These are phyloP conservation scores for Alternaria infectoria DNA, from an alignment of 2,329 filamentous ascomycete species.

Conservation along the genomic window DNA sequence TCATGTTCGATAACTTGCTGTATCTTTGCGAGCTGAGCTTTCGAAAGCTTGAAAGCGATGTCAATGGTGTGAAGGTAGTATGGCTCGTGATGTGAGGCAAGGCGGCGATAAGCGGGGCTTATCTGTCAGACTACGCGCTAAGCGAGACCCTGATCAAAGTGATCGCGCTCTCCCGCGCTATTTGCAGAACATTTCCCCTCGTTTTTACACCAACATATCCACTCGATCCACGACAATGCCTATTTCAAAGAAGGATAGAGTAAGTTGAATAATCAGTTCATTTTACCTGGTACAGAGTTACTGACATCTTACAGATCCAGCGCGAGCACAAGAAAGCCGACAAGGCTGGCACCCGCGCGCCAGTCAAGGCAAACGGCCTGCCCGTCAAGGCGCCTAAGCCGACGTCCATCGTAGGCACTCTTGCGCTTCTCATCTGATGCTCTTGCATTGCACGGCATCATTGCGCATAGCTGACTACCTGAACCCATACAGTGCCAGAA, in stretches of 20 bases:
- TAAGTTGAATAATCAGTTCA: slow-evolving; percentile 16
- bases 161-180: neutral
- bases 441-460: neutral
- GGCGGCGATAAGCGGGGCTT: neutral
- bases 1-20: too few relatives aligned
- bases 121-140: slow-evolving; percentile 6
- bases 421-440: slow-evolving; percentile 3
- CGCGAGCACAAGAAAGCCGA: slow-evolving; percentile 63
- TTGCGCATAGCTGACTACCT: neutral
- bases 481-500: slow-evolving; percentile 53
- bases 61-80: neutral
- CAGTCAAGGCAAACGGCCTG: slow-evolving; percentile 62
- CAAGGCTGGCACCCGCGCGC: slow-evolving; percentile 59
- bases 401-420: slow-evolving; percentile 54
- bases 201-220: neutral
- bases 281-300: too few relatives aligned
- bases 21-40: neutral
- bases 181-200: slow-evolving; percentile 7
- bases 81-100: neutral
- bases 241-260: slow-evolving; percentile 58
- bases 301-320: slow-evolving; percentile 42
- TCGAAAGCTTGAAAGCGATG: neutral
- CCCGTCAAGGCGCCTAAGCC: slow-evolving; percentile 62
- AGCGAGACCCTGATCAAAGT: slow-evolving; percentile 9
- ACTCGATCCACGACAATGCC: slow-evolving; percentile 47